Percentiles rank a stretch among this genome's conserved stretches.
phyloP scores from a whole-genome alignment of 441 rosid species.

The Gossypium lobatum region DNA sequence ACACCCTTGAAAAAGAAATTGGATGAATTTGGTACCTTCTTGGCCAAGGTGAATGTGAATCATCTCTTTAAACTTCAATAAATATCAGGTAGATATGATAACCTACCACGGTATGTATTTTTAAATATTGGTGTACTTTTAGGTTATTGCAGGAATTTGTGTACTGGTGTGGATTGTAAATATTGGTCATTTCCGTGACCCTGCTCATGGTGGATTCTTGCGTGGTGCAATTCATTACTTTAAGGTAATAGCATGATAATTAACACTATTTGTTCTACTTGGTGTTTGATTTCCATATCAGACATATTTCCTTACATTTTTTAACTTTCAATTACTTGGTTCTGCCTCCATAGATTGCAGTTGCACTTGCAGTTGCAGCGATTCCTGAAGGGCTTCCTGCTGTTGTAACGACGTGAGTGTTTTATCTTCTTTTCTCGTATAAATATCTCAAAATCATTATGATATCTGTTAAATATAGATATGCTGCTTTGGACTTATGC shows the following conservation, averaged over 20 bases:
- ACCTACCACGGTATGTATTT: neutral
- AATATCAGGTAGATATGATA: neutral
- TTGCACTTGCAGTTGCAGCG: conserved; percentile 99
- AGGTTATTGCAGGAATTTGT: conserved; percentile 99
- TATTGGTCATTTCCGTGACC: conserved; percentile 94
- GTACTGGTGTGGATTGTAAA: conserved; percentile 94
- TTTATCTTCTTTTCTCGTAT: conserved; percentile 16
- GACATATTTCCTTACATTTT: neutral
- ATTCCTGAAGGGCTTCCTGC: conserved; percentile 99
- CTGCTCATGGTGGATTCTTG: conserved; percentile 92
- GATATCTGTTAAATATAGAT: neutral
- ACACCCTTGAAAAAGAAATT: conserved; percentile 94
- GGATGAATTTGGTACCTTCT: conserved; percentile 96
- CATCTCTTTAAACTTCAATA: neutral
- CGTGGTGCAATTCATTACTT: conserved; percentile 96
- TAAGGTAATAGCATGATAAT: conserved; percentile 45
- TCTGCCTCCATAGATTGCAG: conserved; percentile 78
- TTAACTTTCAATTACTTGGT: conserved; percentile 19
- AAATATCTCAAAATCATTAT: conserved; percentile 1
- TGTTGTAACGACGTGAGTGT: conserved; percentile 95
- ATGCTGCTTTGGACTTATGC: neutral
- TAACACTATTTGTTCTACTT: neutral
- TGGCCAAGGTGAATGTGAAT: conserved; percentile 75
- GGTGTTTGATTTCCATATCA: neutral
- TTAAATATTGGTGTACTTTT: conserved; percentile 24